Evolutionary conservation across 2,329 filamentous ascomycete species (phyloP).

Genomic region (Neonectria coccinea): DNA sequence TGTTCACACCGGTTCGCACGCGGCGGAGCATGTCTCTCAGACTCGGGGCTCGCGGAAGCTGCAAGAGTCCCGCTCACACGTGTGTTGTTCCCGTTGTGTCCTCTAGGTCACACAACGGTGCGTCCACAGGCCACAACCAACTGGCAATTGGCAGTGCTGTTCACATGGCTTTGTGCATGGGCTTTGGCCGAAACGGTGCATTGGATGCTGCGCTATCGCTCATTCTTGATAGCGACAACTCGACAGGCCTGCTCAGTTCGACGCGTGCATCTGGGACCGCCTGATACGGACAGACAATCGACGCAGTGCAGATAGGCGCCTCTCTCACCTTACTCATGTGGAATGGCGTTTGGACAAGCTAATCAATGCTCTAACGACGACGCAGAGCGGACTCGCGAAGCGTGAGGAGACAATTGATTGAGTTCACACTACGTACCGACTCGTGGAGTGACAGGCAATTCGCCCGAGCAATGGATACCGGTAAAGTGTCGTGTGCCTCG

Average conservation of each 20-base stretch:
- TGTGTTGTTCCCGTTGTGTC: slow-evolving; percentile 35
- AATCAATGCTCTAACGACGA: background rate
- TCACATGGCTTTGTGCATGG: slow-evolving; percentile 25
- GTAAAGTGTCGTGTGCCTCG: slow-evolving; percentile 12
- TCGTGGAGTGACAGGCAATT: slow-evolving; percentile 7
- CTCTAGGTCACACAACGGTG: slow-evolving; percentile 12
- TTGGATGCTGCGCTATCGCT: slow-evolving; percentile 8
- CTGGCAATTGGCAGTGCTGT: slow-evolving; percentile 24
- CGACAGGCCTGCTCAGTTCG: slow-evolving; percentile 32
- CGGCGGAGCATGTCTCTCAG: slow-evolving; percentile 29
- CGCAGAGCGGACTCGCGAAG: slow-evolving; percentile 7
- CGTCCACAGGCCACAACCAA: slow-evolving; percentile 14
- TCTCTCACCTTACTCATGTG: slow-evolving; percentile 24
- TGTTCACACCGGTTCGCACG: slow-evolving; percentile 34
- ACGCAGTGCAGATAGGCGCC: slow-evolving; percentile 14
- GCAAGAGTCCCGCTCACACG: slow-evolving; percentile 37
- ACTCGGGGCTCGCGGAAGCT: slow-evolving; percentile 40
- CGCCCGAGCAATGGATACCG: background rate
- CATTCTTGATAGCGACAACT: slow-evolving; percentile 22
- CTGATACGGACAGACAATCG: slow-evolving; percentile 18
- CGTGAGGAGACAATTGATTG: slow-evolving; percentile 15
- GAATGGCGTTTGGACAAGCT: slow-evolving; percentile 24
- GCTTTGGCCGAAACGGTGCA: background rate
- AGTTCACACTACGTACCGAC: slow-evolving; percentile 20
- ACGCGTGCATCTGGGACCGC: slow-evolving; percentile 32